These are phyloP conservation scores for Rhynchospora tenuis DNA, from an alignment of 176 grass and related monocot species.

Conservation along the genomic window DNA sequence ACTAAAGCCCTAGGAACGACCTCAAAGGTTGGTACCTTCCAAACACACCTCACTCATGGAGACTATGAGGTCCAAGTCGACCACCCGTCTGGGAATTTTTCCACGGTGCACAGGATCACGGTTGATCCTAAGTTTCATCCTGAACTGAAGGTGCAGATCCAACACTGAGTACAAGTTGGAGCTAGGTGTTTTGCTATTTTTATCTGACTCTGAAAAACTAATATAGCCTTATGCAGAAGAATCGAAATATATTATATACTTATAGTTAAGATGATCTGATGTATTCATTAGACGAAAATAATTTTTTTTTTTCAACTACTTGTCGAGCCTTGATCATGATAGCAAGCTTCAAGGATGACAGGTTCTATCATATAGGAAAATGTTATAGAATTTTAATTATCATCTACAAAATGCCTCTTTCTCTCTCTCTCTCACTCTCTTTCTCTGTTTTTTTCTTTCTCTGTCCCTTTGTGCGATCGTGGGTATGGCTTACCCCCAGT, in stretches of 20 bases:
- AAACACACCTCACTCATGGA: constrained; percentile 64
- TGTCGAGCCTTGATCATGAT: not conserved
- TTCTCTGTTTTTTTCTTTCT: too few relatives aligned
- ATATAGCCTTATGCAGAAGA: not conserved
- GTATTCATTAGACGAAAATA: not conserved
- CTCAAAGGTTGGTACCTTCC: constrained; percentile 43
- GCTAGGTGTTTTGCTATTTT: not conserved
- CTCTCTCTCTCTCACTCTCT: not conserved
- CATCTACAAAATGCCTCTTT: not conserved
- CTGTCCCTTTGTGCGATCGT: not conserved
- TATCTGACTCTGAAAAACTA: not conserved
- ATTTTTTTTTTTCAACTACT: not conserved
- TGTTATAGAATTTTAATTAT: not conserved
- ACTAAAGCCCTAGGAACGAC: constrained; percentile 26
- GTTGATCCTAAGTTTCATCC: constrained; percentile 35
- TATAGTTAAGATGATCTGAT: not conserved
- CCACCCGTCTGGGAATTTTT: constrained; percentile 42
- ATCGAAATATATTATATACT: not conserved
- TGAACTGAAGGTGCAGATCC: constrained; percentile 35
- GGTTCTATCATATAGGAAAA: not conserved
- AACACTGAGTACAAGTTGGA: constrained; percentile 23
- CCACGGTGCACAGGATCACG: constrained; percentile 44
- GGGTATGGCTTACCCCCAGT: too few relatives aligned
- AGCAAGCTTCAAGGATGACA: not conserved
- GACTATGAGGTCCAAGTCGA: constrained; percentile 57